Evolutionary conservation across 2,329 filamentous ascomycete genomes (phyloP), one percentile per base, ranked within the genome.

Genomic region (Colletotrichum siamense): DNA sequence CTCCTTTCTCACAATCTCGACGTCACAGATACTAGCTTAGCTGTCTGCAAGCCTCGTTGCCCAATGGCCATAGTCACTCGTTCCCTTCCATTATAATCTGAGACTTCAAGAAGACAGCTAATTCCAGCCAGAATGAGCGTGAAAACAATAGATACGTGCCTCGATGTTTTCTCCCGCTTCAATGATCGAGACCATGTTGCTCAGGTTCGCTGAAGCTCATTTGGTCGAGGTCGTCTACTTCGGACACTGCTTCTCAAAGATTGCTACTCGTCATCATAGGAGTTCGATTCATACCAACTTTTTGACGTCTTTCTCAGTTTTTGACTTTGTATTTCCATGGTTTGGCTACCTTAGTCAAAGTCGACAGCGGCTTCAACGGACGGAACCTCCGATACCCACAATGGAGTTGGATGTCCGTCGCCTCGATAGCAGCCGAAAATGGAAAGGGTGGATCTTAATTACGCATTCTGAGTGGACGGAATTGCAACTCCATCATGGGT

Each of bases 401-500:
- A 74, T 65, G 71, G 71, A 74, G 66, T 65, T 74, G 13, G n/a
- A 64, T 64, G 71, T 70, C 71, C 71, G 66, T 6, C 10, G 22
- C 30, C 30, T 36, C 12, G 12, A 15, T 10, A 9, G 9, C 6
- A 2, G 26, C 71, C 75, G 22, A 39, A 75, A 70, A 12, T 22
- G 57, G 71, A 64, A 70, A 57, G 15, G 7, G 18, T 49, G 70
- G 49, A 9, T 55, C 49, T 5, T 8, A 9, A 49, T 7, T 2
- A 8, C 13, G 32, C 4, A 9, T 16, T 30, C 7, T 68, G 24
- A 62, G 32, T 68, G 67, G 71, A 34, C 13, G 66, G 71, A 70
- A n/a, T 65, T 65, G 24, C 24, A 74, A 70, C 66, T 70, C 71
- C 59, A 57, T 74, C 28, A 18, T 44, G 65, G 71, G n/a, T 16